Evolutionary conservation across 768 basidiomycete genomes (phyloP), one percentile per base, ranked within the genome.

Genomic region (Naganishia onofrii): DNA sequence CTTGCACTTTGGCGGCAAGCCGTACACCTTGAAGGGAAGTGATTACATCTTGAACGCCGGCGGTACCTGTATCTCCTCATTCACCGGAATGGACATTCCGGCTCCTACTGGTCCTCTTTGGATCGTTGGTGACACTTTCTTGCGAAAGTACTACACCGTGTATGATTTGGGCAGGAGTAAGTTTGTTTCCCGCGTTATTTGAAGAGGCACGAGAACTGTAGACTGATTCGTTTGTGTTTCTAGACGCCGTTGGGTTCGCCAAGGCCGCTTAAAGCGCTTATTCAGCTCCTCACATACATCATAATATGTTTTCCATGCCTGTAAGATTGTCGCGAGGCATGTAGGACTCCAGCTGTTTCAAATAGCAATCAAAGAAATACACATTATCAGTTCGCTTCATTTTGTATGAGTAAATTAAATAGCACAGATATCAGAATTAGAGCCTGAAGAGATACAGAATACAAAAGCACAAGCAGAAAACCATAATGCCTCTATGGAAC

Each of bases 41-140:
- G 95, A 98, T 80, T 98, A 99, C 82, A 84, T 97, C 75, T 85
- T 99, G 60, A 85, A 98, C 72, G 86, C 95, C 17, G 89, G 90
- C 79, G 92, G 91, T 29, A 91, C 92, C 19, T 99, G 96, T 81
- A 90, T 99, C 72, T 93, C 91, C 23, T 84, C 94, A 21, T 99
- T 99, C 85, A 90, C 88, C 54, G 91, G 90, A 28, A 82, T 97
- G 82, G 93, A 97, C 78, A 89, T 96, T 83, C 90, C 91, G 75
- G 77, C 79, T 23, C 80, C 79, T 23, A 76, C 80, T 38, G 81
- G 86, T n/a, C 78, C 77, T 68, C 84, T 95, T 55, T 94, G 92
- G 92, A 92, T 95, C 75, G 83, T 96, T 75, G 93, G 93, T 89
- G 77, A 83, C 56, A 84, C 77, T 34, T 96, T 95, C 87, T 87